Evolutionary conservation across 2,329 filamentous ascomycete genomes (phyloP).

Genomic region (Trichophaea hybrida): DNA sequence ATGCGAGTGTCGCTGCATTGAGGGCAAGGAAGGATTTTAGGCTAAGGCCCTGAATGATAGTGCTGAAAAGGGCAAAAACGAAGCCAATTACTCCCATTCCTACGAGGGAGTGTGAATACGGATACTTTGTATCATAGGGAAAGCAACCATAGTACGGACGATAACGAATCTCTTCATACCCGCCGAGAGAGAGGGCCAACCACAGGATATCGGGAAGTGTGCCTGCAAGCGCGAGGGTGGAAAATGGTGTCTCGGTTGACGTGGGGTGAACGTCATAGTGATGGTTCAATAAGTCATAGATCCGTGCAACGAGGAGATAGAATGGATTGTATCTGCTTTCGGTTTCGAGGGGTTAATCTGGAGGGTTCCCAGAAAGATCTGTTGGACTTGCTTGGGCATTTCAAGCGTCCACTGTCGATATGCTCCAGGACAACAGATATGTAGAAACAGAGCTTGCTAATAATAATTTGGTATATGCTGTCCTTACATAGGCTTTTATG

Average conservation of each 20-base stretch:
- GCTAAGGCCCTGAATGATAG: neutral
- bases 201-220: neutral
- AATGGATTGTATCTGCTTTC: too few species aligned
- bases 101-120: neutral
- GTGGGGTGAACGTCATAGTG: too few species aligned
- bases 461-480: too few species aligned
- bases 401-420: too few species aligned
- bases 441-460: too few species aligned
- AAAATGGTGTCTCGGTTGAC: neutral
- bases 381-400: too few species aligned
- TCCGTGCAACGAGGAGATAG: too few species aligned
- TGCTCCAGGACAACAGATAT: too few species aligned
- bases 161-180: neutral
- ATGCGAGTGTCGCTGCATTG: neutral
- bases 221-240: neutral
- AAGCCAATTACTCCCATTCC: neutral
- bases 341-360: too few species aligned
- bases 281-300: too few species aligned
- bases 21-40: neutral
- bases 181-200: neutral
- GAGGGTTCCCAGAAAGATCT: too few species aligned
- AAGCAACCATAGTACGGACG: neutral
- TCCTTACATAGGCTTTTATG: too few species aligned
- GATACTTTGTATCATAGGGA: neutral
- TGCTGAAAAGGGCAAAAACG: neutral